Base-by-base conservation (phyloP, 2,329 filamentous ascomycete species). In the Botrytis porri region DNA sequence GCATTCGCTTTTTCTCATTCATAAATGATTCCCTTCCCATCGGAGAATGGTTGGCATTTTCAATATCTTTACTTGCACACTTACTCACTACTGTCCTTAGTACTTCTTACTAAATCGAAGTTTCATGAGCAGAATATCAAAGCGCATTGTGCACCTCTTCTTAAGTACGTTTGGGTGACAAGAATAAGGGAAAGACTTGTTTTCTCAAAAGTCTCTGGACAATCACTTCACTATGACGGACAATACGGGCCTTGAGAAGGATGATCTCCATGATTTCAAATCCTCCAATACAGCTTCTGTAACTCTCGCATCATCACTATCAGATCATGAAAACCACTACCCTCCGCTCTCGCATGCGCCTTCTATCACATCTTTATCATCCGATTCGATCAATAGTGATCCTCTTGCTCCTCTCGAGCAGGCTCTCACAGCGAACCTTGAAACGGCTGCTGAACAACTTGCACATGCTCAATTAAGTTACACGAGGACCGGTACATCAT, bases 401-500 rank as follows among this genome's bases (percentile, higher is more conserved):
- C 75, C 80, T 6, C 78, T 82, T 71, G 79, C 82, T 37, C 80
- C 81, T 16, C 79, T 84, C 25, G 82, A 84, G 74, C 81, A 80
- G 71, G 83, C 82, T 61, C 76, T 83, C 45, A 83, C 84, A 16
- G 77, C 77, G 6, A 79, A 81, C 54, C 75, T 82, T 41, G 82
- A 83, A 75, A 84, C 80, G 1, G 83, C 83, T 43, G 81, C 80
- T 22, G 83, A 85, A 77, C 80, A 81, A 63, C 76, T 80, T 48
- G 82, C 81, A 43, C 81, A 81, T 32, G 70, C 75, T 39, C 75
- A 79, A 22, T 80, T 83, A 18, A 81, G 81, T 9, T 76, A 83
- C 60, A 80, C 82, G 18, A 81, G 80, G 70, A 83, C 83, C 57
- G 81, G 82, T 29, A 84, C 84, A 3, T 86, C 85, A 1, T 78